Evolutionary conservation across 2,329 filamentous ascomycete species (phyloP).

Genomic region (Fusarium paranaense): DNA sequence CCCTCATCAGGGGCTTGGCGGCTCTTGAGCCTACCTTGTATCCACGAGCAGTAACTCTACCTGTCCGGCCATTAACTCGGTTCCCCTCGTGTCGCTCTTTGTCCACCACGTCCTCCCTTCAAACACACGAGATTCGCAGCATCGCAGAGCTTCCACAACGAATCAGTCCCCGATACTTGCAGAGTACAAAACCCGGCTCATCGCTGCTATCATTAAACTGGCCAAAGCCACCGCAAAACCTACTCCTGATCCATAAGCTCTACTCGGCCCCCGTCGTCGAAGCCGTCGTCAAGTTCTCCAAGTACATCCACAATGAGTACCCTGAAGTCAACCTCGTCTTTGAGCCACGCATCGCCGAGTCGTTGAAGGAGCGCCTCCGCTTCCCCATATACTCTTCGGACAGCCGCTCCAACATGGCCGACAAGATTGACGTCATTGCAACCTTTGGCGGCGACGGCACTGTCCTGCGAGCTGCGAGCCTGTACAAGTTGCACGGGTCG

Average conservation of each 20-base stretch:
- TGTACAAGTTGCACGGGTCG: conserved; percentile 80
- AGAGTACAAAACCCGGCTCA: conserved; percentile 59
- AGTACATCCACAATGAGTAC: conserved; percentile 83
- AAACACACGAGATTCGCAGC: conserved; percentile 50
- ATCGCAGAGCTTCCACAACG: conserved; percentile 50
- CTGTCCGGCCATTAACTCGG: background rate
- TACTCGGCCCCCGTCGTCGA: conserved; percentile 64
- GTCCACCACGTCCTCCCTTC: conserved; percentile 56
- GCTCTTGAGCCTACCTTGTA: conserved; percentile 12
- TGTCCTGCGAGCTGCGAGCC: conserved; percentile 52
- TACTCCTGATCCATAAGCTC: conserved; percentile 70
- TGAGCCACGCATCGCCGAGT: conserved; percentile 78
- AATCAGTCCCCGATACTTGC: conserved; percentile 51
- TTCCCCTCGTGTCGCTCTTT: conserved; percentile 54
- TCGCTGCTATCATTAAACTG: conserved; percentile 67
- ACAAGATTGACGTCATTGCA: conserved; percentile 88
- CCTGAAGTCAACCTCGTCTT: conserved; percentile 84
- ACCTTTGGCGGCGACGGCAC: conserved; percentile 86
- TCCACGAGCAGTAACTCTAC: background rate
- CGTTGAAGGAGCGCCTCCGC: conserved; percentile 76
- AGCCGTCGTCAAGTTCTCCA: conserved; percentile 68
- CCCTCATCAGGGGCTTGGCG: conserved; percentile 24
- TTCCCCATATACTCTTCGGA: conserved; percentile 78
- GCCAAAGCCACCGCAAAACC: conserved; percentile 65
- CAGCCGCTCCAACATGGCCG: conserved; percentile 68